phyloP scores from a whole-genome alignment of 2,329 filamentous ascomycete species.

The Penicillium sp. region DNA sequence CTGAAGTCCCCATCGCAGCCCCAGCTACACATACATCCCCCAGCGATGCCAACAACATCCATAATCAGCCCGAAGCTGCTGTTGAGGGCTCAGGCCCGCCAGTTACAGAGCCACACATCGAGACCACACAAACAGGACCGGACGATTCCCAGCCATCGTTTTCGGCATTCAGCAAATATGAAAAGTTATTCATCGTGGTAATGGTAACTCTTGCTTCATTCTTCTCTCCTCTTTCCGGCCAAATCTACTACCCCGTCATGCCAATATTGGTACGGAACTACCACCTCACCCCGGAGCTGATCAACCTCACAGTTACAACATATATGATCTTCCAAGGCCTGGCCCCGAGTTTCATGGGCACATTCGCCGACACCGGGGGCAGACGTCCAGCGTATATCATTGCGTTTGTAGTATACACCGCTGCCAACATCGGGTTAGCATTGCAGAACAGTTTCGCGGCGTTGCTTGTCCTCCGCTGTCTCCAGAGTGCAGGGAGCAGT shows the following conservation, averaged over 20 bases:
- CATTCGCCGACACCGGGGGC: slow-evolving; percentile 33
- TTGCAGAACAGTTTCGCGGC: slow-evolving; percentile 32
- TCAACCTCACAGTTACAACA: slow-evolving; percentile 34
- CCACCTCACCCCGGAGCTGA: slow-evolving; percentile 19
- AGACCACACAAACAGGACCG: not conserved
- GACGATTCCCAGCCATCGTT: not conserved
- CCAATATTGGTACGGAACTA: slow-evolving; percentile 24
- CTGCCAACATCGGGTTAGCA: slow-evolving; percentile 35
- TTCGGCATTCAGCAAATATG: slow-evolving; percentile 34
- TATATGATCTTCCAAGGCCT: slow-evolving; percentile 33
- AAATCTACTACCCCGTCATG: slow-evolving; percentile 35
- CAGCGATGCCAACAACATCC: not conserved
- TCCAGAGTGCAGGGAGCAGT: slow-evolving; percentile 33
- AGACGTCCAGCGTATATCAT: slow-evolving; percentile 33
- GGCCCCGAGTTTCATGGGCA: slow-evolving; percentile 33
- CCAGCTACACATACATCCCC: not conserved
- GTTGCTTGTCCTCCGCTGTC: slow-evolving; percentile 31
- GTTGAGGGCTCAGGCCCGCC: not conserved
- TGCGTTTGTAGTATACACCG: slow-evolving; percentile 30
- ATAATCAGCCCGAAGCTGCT: not conserved
- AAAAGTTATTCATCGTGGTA: slow-evolving; percentile 40
- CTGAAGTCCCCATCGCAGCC: not conserved
- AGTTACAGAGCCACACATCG: slow-evolving; percentile 2
- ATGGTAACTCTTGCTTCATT: slow-evolving; percentile 44
- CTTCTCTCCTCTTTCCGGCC: slow-evolving; percentile 44